These are phyloP conservation scores for Ceratobasidium sp. DNA, from an alignment of 1,284 basidiomycete species.

Conservation along the genomic window DNA sequence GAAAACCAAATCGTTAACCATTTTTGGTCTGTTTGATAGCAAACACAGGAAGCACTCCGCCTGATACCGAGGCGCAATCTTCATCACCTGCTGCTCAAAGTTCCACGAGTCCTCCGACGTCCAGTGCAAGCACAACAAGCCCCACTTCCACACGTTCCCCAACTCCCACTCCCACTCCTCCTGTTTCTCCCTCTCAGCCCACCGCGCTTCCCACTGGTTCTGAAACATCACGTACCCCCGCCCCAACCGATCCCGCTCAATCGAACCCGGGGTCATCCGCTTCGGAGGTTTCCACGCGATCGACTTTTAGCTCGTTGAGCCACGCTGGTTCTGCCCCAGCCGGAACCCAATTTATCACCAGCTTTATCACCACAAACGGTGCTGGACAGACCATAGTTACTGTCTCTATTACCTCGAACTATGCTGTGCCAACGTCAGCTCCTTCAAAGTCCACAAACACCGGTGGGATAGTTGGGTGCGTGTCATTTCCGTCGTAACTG, in stretches of 20 bases:
- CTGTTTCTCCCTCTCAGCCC: background rate
- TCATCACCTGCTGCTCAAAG: constrained; percentile 6
- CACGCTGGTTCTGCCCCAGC: constrained; percentile 2
- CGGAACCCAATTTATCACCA: constrained; percentile 19
- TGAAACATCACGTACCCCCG: constrained; percentile 14
- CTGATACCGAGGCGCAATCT: constrained; percentile 14
- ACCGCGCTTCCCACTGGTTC: constrained; percentile 20
- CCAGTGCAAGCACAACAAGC: constrained; percentile 7
- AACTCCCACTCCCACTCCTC: background rate
- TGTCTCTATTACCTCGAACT: constrained; percentile 25
- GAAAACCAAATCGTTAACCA: background rate
- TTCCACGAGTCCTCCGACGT: constrained; percentile 1
- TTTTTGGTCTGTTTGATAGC: constrained; percentile 18
- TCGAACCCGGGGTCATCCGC: constrained; percentile 22
- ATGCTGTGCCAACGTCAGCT: constrained; percentile 19
- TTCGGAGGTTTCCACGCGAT: constrained; percentile 16
- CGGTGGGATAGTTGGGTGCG: constrained; percentile 35
- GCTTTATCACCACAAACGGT: constrained; percentile 26
- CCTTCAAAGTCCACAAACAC: constrained; percentile 25
- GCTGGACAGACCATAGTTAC: constrained; percentile 32
- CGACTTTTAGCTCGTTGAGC: constrained; percentile 10
- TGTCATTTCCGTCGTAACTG: background rate
- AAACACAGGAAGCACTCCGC: constrained; percentile 21
- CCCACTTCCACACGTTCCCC: no score
- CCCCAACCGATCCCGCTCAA: constrained; percentile 16